Base-by-base conservation (phyloP, 176 grass and related monocot genomes). In the Oropetium thomaeum region DNA sequence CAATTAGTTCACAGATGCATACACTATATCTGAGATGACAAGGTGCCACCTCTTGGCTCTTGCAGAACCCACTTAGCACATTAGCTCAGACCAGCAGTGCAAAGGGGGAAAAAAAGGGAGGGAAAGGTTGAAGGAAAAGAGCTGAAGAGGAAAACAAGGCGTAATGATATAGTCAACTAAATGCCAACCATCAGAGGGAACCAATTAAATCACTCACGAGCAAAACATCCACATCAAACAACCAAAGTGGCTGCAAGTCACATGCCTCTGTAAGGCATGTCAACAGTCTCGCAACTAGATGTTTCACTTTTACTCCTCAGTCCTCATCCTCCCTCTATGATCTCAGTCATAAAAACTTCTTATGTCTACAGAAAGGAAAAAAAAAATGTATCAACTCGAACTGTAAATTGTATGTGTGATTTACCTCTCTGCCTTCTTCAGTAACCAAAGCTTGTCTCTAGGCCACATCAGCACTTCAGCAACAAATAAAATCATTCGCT, bases 151-250 rank as follows among this genome's bases (percentile, higher is more conserved):
- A 10, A 23, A 78, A 4, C 7, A 81, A 62, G 28, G 15, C 6
- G 57, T 37, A 7, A 78, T 48, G 84, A 65, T 78, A 67, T 67
- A 58, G 41, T 82, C 73, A 48, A 92, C 49, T 83, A 71, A 76
- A 76, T 69, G 79, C 60, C 82, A 77, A 77, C 70, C 33, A 80
- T 57, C 33, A 23, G 71, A 75, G 82, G 20, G 43, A 75, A 65
- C 30, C 74, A 52, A 72, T 82, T 78, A 88, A 73, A 49, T 76
- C 10, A 67, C 3, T 88, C 89, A 92, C 82, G 80, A 76, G 80
- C 43, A 70, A 88, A 49, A 61, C 83, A 71, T 79, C 79, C 22
- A 55, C 72, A 70, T 86, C 84, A 39, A 74, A 70, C 64, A 63
- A 47, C 72, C 76, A 77, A 81, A 86, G 51, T 76, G 34, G 57